Evolutionary conservation across 2,329 filamentous ascomycete genomes (phyloP).

Genomic region (Rutstroemia sp.): DNA sequence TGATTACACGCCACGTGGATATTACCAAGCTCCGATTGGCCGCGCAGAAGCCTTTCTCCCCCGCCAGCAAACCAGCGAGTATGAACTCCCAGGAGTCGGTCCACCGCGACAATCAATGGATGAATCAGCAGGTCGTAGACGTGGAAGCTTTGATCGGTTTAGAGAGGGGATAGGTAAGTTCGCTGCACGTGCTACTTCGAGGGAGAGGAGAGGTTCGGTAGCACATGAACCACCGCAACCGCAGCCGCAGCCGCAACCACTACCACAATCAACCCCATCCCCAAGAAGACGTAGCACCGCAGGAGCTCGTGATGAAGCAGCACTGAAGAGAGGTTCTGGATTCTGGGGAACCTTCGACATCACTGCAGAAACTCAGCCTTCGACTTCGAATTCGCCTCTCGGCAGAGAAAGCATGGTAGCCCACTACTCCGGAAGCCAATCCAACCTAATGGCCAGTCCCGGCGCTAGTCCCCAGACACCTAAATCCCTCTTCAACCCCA

Average conservation of each 20-base stretch:
- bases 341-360: slow-evolving; percentile 25
- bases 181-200: slow-evolving; percentile 19
- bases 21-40: slow-evolving; percentile 23
- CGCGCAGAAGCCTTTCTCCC: slow-evolving; percentile 32
- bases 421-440: slow-evolving; percentile 25
- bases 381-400: not conserved
- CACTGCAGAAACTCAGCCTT: not conserved
- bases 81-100: slow-evolving; percentile 31
- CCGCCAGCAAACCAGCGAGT: slow-evolving; percentile 35
- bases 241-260: not conserved
- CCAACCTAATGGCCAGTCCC: slow-evolving; percentile 15
- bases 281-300: not conserved
- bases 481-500: not conserved
- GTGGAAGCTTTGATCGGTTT: slow-evolving; percentile 39
- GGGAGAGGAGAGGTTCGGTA: slow-evolving; percentile 20
- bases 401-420: slow-evolving; percentile 27
- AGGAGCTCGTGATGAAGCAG: slow-evolving; percentile 24
- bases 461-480: not conserved
- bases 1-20: slow-evolving; percentile 22
- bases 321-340: slow-evolving; percentile 33
- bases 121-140: slow-evolving; percentile 7
- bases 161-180: slow-evolving; percentile 43
- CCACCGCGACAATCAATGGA: slow-evolving; percentile 15
- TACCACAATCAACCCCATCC: not conserved
- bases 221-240: slow-evolving; percentile 2